Evolutionary conservation across 148 eudicot genomes (phyloP), one percentile per base, ranked within the genome.

Genomic region (Rhododendron molle): DNA sequence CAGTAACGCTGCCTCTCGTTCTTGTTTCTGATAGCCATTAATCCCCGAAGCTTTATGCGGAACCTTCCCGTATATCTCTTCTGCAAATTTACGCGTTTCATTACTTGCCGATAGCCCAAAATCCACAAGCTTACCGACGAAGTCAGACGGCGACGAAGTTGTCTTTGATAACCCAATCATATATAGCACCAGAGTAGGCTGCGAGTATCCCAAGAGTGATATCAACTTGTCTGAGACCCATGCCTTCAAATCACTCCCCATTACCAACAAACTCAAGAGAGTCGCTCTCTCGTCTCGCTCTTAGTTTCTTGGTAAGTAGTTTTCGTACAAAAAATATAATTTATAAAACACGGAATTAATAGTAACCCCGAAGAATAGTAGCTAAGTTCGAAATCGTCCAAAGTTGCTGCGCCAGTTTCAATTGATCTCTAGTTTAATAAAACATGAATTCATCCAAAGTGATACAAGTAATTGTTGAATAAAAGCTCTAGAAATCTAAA

Each of bases 141-240:
- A 85, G 76, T 93, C 95, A 7, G 86, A 87, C 2, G 98, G 93
- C 3, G 98, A 92, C 67, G 96, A 91, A n/a, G 98, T 97, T 83
- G 91, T 89, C 89, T 92, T 92, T 47, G 98, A 88, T 72, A 92
- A 78, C 7, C 92, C 93, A 86, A 95, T 93, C 20, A 94, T 89
- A 50, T 90, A 95, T 73, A 92, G 94, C 30, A 95, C 98, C 4
- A 97, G 91, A 7, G 95, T 88, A 4, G 96, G 90, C 77, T 92
- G 91, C 16, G 99, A 94, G 77, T 90, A 97, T 16, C 95, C 98
- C 76, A 94, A 82, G 38, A 97, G 90, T 1, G 96, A 90, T 89
- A 95, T 94, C 88, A 97, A 88, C 85, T 88, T 92, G 86, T 97
- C 99, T 2, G 98, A 95, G 6, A 96, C 98, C 99, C 99, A 97